A percentile compares a stretch with the other conserved stretches of the same genome.
Conservation (phyloP, 371 early-diverging fungal genomes). For the Smittium culicis region DNA sequence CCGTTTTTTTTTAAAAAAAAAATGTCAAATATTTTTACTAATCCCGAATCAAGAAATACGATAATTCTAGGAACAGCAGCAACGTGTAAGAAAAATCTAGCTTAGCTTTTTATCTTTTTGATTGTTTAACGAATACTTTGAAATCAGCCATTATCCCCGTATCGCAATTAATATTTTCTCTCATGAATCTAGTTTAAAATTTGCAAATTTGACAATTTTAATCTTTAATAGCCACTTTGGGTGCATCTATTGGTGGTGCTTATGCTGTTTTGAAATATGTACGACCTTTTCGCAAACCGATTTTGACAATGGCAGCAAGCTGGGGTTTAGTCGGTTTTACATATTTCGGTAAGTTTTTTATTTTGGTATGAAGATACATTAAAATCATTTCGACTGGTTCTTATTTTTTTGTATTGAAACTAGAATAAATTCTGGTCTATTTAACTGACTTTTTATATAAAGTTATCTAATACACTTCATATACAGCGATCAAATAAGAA, state of each 20-base stretch:
- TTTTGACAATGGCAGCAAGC: constrained; percentile 7
- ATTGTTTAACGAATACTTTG: neutral
- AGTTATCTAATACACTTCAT: neutral
- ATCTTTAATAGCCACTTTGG: neutral
- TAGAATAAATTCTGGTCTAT: neutral
- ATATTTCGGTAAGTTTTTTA: constrained; percentile 3
- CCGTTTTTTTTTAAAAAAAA: too few relatives aligned
- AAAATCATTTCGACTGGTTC: neutral
- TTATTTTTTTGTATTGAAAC: neutral
- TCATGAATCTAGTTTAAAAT: neutral
- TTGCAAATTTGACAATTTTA: neutral
- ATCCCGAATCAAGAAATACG: constrained; percentile 6
- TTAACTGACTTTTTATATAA: neutral
- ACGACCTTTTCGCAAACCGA: constrained; percentile 1
- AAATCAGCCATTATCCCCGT: neutral
- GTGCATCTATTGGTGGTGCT: neutral
- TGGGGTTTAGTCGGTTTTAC: constrained; percentile 6
- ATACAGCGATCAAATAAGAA: too few relatives aligned
- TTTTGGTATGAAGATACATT: constrained; percentile 1
- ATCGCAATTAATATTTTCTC: too few relatives aligned
- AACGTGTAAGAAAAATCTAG: constrained; percentile 1
- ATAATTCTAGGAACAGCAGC: neutral
- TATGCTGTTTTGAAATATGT: constrained; percentile 2
- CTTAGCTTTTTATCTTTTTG: neutral
- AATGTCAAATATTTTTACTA: constrained; percentile 11